Evolutionary conservation across 768 basidiomycete species (phyloP), one percentile per base, ranked within the genome.

Genomic region (Auricularia cornea): DNA sequence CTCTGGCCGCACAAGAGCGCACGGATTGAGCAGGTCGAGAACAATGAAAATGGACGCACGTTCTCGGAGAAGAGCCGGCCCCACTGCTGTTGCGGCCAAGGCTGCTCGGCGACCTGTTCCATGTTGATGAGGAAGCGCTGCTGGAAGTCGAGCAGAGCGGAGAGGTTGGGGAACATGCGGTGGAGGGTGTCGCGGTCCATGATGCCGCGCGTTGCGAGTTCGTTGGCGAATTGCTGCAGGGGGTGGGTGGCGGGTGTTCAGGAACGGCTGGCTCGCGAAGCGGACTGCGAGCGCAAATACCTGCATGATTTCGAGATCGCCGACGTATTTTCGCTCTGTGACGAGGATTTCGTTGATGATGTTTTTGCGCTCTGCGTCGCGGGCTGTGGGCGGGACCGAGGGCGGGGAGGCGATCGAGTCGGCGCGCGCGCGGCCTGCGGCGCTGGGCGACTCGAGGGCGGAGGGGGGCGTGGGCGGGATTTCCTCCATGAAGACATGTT

Each of bases 181-280:
- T 98, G 96, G 61, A 96, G 93, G 51, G 93, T 95, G 72, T 98
- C 97, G 68, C 92, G 91, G 73, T 94, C 89, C 68, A 98, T 89
- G 62, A 91, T 80, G 69, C 91, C 89, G 70, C 84, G 84, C 73
- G 90, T 87, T 5, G 92, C 81, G 64, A 98, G 78, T 18, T 89
- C 88, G 57, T 83, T 88, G 20, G 95, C 85, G 71, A 98, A 98
- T 84, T 90, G 89, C 94, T 97, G 71, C 2, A 52, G 41, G 59
- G 64, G n/a, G n/a, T n/a, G n/a, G n/a, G n/a, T n/a, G 52, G 70
- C 67, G 63, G 72, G 64, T 66, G 69, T 64, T 60, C 12, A 56
- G 32, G 18, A 40, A 26, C 10, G 3, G n/a, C n/a, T 33, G 56
- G 35, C 32, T 20, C 23, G 14, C 10, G 26, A n/a, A 41, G 26